Base-by-base conservation (phyloP, 768 basidiomycete species). In the Tephrocybe rancida region DNA sequence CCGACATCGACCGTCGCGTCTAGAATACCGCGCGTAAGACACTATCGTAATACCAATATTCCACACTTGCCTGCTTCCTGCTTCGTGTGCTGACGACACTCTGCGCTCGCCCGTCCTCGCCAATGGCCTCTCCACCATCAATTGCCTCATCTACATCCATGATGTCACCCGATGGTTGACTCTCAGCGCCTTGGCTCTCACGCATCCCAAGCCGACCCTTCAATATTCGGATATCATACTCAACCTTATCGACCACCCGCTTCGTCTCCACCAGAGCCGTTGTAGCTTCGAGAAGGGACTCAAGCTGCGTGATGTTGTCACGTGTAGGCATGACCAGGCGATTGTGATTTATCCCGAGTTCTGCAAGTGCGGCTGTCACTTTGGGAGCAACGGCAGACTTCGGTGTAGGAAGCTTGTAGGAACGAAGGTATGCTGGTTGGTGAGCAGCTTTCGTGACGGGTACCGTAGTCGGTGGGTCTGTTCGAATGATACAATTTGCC, bases 311-410 rank as follows among this genome's bases (percentile, higher is more conserved):
- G 48, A 87, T 77, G 58, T 94, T 97, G 22, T 86, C 85, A 34
- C 85, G 80, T 2, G 97, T 98, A 16, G 97, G 97, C 94, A 98
- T 98, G 55, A 96, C 90, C 45, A 99, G 80, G 10, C 89, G 84
- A 14, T 80, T 80, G 50, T 85, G 77, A 14, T 80, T 79, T 10
- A 97, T 73, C 13, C 88, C 87, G 10, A 95, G 77, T 70, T 98
- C 95, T 6, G 78, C 67, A 14, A 98, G 79, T 13, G 87, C 80
- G 54, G 88, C 85, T 8, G 85, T 77, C 61, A 98, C 83, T 64
- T 94, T 92, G 14, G 85, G 84, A 2, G 85, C 81, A 21, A 87
- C 77, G 34, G 85, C 79, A 3, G 86, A 75, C 67, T 94, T 96
- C 14, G 92, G 90, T 29, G 77, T 69, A 1, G 93, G 88, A 24